Conservation (phyloP, 2,329 filamentous ascomycete species). For the Aspergillus thermomutatus region DNA sequence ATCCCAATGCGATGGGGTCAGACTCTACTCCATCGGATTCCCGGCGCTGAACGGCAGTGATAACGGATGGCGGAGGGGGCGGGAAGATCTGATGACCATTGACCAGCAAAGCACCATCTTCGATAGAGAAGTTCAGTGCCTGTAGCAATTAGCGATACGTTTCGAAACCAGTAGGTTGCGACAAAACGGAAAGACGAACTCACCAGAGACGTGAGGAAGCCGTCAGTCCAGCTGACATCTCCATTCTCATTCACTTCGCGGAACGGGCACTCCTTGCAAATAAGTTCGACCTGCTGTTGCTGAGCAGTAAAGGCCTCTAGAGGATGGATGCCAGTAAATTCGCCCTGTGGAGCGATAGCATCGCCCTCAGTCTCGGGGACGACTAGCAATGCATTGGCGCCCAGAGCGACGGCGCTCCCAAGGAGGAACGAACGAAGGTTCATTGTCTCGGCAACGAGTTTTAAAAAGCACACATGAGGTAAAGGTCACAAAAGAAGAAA, state of each 20-base stretch:
- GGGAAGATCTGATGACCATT: conserved; percentile 42
- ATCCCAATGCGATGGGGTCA: conserved; percentile 39
- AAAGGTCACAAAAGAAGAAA: background rate
- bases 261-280: conserved; percentile 40
- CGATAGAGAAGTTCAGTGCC: conserved; percentile 36
- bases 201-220: conserved; percentile 36
- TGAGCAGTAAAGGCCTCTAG: conserved; percentile 24
- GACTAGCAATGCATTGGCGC: conserved; percentile 37
- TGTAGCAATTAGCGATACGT: conserved; percentile 14
- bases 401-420: conserved; percentile 32
- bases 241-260: conserved; percentile 28
- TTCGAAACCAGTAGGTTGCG: background rate
- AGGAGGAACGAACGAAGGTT: conserved; percentile 35
- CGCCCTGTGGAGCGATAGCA: conserved; percentile 19
- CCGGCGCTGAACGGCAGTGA: conserved; percentile 34
- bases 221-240: conserved; percentile 31
- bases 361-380: conserved; percentile 32
- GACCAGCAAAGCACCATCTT: conserved; percentile 32
- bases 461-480: conserved; percentile 9
- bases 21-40: conserved; percentile 35
- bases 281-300: conserved; percentile 28
- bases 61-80: conserved; percentile 26
- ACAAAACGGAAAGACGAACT: conserved; percentile 10
- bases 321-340: conserved; percentile 23
- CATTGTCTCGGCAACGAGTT: conserved; percentile 21